These are phyloP conservation scores for Chlamydomonas sp. DNA, from an alignment of 139 green algal species.

Conservation along the genomic window DNA sequence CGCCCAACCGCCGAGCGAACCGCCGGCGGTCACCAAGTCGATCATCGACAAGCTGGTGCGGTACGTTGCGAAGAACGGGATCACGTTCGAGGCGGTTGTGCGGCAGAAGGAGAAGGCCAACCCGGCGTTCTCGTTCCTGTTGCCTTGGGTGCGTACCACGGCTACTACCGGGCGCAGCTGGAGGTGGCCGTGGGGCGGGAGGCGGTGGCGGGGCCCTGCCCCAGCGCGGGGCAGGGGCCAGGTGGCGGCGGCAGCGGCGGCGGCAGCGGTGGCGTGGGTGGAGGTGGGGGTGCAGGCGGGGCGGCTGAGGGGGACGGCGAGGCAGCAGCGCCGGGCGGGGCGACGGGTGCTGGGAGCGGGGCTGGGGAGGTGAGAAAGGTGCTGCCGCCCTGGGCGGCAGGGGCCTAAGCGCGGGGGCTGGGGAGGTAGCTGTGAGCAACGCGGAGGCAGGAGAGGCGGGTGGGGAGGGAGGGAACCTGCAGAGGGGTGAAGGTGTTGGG, in stretches of 20 bases:
- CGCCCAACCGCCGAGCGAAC: not conserved
- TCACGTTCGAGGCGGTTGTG: constrained; percentile 59
- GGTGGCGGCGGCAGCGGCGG: not conserved
- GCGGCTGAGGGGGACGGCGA: not conserved
- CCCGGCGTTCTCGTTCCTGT: constrained; percentile 73
- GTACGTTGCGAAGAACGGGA: constrained; percentile 44
- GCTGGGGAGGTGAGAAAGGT: not conserved
- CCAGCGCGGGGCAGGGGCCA: not conserved
- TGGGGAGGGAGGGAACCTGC: too few relatives aligned
- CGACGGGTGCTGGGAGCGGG: not conserved
- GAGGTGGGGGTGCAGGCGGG: not conserved
- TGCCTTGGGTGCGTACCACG: constrained; percentile 59
- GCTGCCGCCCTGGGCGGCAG: too few relatives aligned
- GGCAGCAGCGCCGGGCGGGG: not conserved
- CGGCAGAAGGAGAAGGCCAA: constrained; percentile 65
- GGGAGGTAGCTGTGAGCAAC: too few relatives aligned
- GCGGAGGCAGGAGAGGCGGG: too few relatives aligned
- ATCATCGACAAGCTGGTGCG: constrained; percentile 52
- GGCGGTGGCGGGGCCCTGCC: constrained; percentile 14
- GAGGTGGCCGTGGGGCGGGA: constrained; percentile 29
- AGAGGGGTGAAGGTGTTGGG: too few relatives aligned
- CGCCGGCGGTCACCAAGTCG: constrained; percentile 9
- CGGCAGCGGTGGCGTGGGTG: not conserved
- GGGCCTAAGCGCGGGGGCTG: too few relatives aligned
- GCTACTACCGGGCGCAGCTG: constrained; percentile 55